Percentiles rank a stretch among this genome's conserved stretches.
phyloP scores from a whole-genome alignment of 2,329 filamentous ascomycete species.

The Colletotrichum sp. region DNA sequence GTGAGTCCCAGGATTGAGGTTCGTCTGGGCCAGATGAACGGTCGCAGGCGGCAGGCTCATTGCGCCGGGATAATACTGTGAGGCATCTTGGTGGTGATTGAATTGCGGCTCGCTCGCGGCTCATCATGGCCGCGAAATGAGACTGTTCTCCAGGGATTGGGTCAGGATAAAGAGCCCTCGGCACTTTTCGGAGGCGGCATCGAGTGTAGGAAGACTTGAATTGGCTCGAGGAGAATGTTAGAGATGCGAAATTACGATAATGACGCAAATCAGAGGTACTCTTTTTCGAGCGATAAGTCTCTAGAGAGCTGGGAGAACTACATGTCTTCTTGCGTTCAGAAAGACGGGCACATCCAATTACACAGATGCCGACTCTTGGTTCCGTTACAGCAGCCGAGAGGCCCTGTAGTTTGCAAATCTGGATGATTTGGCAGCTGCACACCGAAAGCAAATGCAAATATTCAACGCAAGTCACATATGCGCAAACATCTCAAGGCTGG shows the following conservation, averaged over 20 bases:
- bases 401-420: not conserved
- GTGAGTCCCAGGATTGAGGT: slow-evolving; percentile 3
- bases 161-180: not conserved
- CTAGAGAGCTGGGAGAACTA: not conserved
- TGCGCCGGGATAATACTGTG: not conserved
- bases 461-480: not conserved
- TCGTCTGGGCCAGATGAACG: slow-evolving; percentile 3
- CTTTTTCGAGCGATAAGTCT: not conserved
- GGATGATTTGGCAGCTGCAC: not conserved
- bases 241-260: not conserved
- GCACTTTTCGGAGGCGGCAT: not conserved
- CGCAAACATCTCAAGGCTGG: not conserved
- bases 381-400: not conserved
- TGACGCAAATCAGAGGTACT: not conserved
- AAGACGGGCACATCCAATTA: not conserved
- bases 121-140: not conserved
- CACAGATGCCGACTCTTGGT: not conserved
- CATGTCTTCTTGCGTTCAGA: not conserved
- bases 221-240: not conserved
- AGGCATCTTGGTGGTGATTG: not conserved
- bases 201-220: not conserved
- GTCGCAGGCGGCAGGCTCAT: not conserved
- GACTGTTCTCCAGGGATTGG: not conserved
- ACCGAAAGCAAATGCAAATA: not conserved
- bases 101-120: not conserved